Base-by-base conservation (phyloP, 2,329 filamentous ascomycete species). In the Dactylellina parvicollis region DNA sequence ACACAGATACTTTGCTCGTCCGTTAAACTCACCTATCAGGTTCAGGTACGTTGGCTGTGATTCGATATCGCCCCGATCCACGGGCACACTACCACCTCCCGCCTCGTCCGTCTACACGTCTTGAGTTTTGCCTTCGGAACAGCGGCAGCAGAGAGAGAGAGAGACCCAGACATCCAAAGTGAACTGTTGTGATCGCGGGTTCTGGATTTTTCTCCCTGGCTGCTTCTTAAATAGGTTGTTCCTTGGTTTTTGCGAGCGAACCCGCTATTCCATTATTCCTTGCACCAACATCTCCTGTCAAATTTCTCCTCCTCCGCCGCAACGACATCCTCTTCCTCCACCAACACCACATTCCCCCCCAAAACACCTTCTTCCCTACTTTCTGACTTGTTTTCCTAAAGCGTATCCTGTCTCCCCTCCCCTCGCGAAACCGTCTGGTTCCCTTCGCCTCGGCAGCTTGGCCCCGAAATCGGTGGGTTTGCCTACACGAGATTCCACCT, bases 281-380 rank as follows among this genome's bases (percentile, higher is more conserved):
- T 60, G 59, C 59, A 50, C 44, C 24, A 72, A 57, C 36, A 46
- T 56, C 67, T 72, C 67, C 67, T 72, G 67, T 72, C 67, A 72
- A 72, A 72, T 72, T 72, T 72, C 67, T 72, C 59, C 67, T 72
- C 59, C 52, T 64, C 67, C 52, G 59, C 59, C 57, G 40, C 59
- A 64, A 57, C 32, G 28, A 47, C 67, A 30, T 62, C 46, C 32
- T 65, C 36, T 24, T 32, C 40, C 49, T 54, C 36, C 52, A 8
- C 44, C 42, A 57, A 57, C 59, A 54, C 49, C 59, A 57, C n/a
- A n/a, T n/a, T n/a, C n/a, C n/a, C 54, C 50, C 34, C 49, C 5
- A 57, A 46, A 46, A 20, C 30, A 38, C 18, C 34, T 54, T 54
- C 44, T 52, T 36, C 32, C 38, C 38, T 5, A 8, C 28, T 46